Base-by-base conservation (phyloP, 352 stramenopile genomes). In the Globisporangium spiculum region DNA sequence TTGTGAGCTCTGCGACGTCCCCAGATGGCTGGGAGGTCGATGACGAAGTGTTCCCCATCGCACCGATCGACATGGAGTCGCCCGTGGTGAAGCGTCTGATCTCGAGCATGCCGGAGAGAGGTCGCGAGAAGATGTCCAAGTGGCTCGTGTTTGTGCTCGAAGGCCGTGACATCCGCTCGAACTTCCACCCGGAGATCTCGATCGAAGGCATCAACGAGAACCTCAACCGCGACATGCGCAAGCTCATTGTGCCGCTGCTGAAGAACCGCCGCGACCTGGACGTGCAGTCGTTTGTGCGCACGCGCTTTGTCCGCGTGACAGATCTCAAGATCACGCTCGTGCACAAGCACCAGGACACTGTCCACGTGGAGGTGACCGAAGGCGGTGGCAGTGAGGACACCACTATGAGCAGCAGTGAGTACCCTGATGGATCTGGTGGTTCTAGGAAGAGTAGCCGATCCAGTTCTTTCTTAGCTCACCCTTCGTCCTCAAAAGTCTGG, bases 61-160 rank as follows among this genome's bases (percentile, higher is more conserved):
- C 78, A 1, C 84, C 82, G 9, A 88, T 92, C 53, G 76, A 90
- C 60, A 89, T 92, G 83, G 84, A 92, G 38, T 92, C 84, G n/a
- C 79, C 83, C 7, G 79, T 92, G 14, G 77, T 91, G 4, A 79
- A 92, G 70, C 79, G 80, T 0, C 66, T 92, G 46, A 86, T 91
- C 58, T 71, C 71, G n/a, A 88, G 68, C 54, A 86, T 92, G 79
- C 82, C 82, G 1, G 84, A 88, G 48, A 81, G 72, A 66, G 79
- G 84, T 0, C 76, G 78, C 50, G 79, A 85, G 68, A 91, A 90
- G 60, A 83, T 92, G 57, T 75, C 76, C 20, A 91, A 92, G 59
- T 92, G 84, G 84, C 76, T 92, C 44, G 74, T 74, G 26, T 92
- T 90, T 54, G 81, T 92, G 26, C 68, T 92, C 0, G 82, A 89